phyloP scores from a whole-genome alignment of 1,284 basidiomycete species.

The Moesziomyces antarcticus region DNA sequence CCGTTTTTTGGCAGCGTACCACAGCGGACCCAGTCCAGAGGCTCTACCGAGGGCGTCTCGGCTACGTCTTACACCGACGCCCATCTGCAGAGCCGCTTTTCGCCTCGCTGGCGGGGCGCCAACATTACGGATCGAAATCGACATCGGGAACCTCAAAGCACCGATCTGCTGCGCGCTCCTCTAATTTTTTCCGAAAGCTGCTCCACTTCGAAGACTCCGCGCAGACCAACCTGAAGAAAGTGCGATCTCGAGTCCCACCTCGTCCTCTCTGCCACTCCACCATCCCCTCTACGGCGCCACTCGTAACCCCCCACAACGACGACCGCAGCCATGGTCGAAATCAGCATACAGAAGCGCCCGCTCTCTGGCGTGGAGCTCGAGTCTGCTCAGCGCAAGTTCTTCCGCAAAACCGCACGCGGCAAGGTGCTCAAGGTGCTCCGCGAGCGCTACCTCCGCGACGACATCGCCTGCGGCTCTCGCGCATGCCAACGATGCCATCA shows the following conservation, averaged over 20 bases:
- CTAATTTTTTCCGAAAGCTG: not conserved
- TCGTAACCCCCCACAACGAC: not conserved
- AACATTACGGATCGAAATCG: not conserved
- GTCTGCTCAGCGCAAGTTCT: slow-evolving; percentile 57
- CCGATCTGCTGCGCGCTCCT: not conserved
- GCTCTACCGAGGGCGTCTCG: not conserved
- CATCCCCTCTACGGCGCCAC: not conserved
- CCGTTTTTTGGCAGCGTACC: no score
- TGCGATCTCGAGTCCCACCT: not conserved
- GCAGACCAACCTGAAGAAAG: no score
- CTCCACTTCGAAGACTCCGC: not conserved
- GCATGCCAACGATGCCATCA: slow-evolving; percentile 72
- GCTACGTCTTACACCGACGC: not conserved
- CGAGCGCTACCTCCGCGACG: slow-evolving; percentile 92
- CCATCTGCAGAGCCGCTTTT: not conserved
- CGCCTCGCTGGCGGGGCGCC: no score
- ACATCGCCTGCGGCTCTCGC: slow-evolving; percentile 88
- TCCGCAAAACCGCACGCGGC: slow-evolving; percentile 85
- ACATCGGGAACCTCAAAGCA: not conserved
- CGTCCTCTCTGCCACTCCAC: not conserved
- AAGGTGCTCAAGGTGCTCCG: slow-evolving; percentile 96
- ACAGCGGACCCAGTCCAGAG: no score
- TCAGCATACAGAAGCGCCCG: slow-evolving; percentile 64
- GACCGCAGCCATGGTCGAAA: slow-evolving; percentile 40
- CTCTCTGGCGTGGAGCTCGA: slow-evolving; percentile 47